Base-by-base conservation (phyloP, 1,284 basidiomycete genomes). In the Meripilus lineatus region DNA sequence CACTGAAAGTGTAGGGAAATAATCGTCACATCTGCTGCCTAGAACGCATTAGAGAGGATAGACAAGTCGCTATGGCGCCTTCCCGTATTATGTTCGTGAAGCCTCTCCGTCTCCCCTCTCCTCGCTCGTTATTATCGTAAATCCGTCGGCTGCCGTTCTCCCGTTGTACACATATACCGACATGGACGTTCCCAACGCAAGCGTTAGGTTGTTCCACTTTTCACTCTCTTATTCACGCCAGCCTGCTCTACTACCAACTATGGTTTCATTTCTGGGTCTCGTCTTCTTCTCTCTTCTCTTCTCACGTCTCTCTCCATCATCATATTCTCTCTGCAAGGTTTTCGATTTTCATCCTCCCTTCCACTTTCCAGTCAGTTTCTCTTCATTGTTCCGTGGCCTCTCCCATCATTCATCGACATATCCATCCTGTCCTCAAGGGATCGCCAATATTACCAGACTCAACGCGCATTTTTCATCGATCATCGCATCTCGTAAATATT, bases 341-440 rank as follows among this genome's bases (percentile, higher is more conserved):
- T 34, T 47, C 35, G n/a, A n/a, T n/a, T n/a, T n/a, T n/a, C n/a
- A n/a, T n/a, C n/a, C n/a, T n/a, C n/a, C n/a, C n/a, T n/a, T n/a
- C n/a, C n/a, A n/a, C n/a, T n/a, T n/a, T n/a, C n/a, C n/a, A n/a
- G n/a, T n/a, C n/a, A n/a, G n/a, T n/a, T n/a, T n/a, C n/a, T n/a
- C n/a, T n/a, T n/a, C n/a, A n/a, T n/a, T n/a, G n/a, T n/a, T n/a
- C n/a, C n/a, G n/a, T n/a, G n/a, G n/a, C n/a, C n/a, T n/a, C n/a
- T n/a, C 40, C 41, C 39, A 39, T 42, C 26, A 18, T 45, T 40
- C 40, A 46, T 40, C 45, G 77, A 78, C 77, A 74, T 79, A 78
- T 79, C 72, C 76, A 77, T 78, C 74, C 75, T 69, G 77, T 79
- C 75, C 65, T 48, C 36, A 52, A 51, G 60, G 64, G 59, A 57